Conservation (phyloP, 2,329 filamentous ascomycete species). For the Ophiostoma piceae region DNA sequence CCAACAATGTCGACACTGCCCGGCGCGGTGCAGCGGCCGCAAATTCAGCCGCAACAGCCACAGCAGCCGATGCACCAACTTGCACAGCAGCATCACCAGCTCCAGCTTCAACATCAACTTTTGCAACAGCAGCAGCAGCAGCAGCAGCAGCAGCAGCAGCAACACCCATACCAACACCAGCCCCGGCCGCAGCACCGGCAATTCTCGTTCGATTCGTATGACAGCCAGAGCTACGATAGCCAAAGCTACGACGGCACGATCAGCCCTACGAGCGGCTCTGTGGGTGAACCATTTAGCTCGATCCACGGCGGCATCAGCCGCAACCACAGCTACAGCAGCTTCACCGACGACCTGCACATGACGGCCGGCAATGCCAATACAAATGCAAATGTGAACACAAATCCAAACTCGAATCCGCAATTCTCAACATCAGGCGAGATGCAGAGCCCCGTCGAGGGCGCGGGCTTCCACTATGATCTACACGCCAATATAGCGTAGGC, state of each 20-base stretch:
- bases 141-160: neutral
- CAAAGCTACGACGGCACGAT: constrained; percentile 16
- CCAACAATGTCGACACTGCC: neutral
- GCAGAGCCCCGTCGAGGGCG: constrained; percentile 14
- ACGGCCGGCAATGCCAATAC: neutral
- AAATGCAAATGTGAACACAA: neutral
- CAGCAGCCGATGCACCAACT: neutral
- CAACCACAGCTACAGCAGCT: constrained; percentile 24
- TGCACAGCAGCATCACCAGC: neutral
- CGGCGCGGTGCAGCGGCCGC: too few relatives aligned
- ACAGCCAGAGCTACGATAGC: constrained; percentile 13
- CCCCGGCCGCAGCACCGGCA: neutral
- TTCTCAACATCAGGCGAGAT: constrained; percentile 14
- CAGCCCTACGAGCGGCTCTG: constrained; percentile 17
- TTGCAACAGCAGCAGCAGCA: neutral
- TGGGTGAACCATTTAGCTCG: constrained; percentile 16
- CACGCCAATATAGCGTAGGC: neutral
- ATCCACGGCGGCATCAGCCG: constrained; percentile 21
- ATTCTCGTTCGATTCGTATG: constrained; percentile 13
- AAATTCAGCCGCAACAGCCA: neutral
- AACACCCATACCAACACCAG: neutral
- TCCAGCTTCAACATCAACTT: neutral
- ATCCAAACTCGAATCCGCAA: neutral
- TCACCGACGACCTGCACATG: constrained; percentile 18
- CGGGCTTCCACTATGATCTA: constrained; percentile 12